Evolutionary conservation across 2,329 filamentous ascomycete genomes (phyloP).

Genomic region (Epichloe typhina): DNA sequence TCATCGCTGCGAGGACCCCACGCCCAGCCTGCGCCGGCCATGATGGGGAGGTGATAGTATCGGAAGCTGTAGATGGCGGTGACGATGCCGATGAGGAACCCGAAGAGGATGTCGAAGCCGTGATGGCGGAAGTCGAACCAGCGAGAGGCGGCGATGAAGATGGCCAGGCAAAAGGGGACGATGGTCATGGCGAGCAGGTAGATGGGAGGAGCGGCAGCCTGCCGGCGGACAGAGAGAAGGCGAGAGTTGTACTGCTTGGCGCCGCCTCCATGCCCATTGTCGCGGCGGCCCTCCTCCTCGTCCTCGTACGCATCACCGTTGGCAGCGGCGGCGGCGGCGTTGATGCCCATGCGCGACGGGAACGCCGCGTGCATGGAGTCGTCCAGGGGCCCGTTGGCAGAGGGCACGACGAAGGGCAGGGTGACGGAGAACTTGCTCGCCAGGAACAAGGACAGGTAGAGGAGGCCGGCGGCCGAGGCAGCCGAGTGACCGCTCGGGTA

Average conservation of each 20-base stretch:
- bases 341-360: constrained; percentile 47
- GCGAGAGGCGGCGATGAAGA: constrained; percentile 74
- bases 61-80: constrained; percentile 65
- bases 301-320: constrained; percentile 14
- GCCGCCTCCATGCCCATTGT: constrained; percentile 1
- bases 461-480: constrained; percentile 63
- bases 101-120: constrained; percentile 83
- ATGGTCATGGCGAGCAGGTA: constrained; percentile 61
- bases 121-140: constrained; percentile 85
- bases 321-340: neutral
- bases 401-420: constrained; percentile 51
- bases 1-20: constrained; percentile 67
- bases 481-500: constrained; percentile 49
- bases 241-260: constrained; percentile 17
- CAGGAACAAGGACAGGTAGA: constrained; percentile 79
- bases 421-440: constrained; percentile 69
- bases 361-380: constrained; percentile 49
- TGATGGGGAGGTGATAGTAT: constrained; percentile 73
- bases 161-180: constrained; percentile 58
- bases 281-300: constrained; percentile 19
- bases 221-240: constrained; percentile 37
- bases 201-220: constrained; percentile 69
- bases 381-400: constrained; percentile 29
- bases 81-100: constrained; percentile 63
- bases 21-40: constrained; percentile 67